These are phyloP conservation scores for Fusarium torulosum DNA, from an alignment of 2,329 filamentous ascomycete genomes.

Conservation along the genomic window DNA sequence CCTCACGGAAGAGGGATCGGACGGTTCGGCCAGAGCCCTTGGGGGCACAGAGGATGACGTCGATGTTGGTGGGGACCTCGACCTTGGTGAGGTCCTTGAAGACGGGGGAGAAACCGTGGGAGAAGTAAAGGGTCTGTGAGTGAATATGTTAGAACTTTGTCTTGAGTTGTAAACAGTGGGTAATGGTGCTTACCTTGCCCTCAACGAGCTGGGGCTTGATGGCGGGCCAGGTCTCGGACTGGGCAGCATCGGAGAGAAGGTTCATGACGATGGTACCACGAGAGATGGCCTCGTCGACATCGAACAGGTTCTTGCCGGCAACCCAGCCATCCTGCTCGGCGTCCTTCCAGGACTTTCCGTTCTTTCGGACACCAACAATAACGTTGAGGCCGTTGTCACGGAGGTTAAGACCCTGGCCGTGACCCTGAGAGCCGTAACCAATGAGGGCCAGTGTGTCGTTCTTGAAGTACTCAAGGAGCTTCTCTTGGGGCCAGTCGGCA, in stretches of 20 bases:
- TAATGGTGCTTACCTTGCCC: slow-evolving; percentile 83
- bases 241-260: slow-evolving; percentile 95
- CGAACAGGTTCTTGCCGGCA: slow-evolving; percentile 98
- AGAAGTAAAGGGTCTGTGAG: slow-evolving; percentile 96
- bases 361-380: slow-evolving; percentile 98
- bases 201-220: slow-evolving; percentile 99
- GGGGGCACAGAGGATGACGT: slow-evolving; percentile 99
- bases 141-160: slow-evolving; percentile 42
- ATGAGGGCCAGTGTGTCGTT: slow-evolving; percentile 99
- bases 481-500: slow-evolving; percentile 98
- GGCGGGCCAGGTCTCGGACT: slow-evolving; percentile 97
- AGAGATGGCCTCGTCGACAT: slow-evolving; percentile 94
- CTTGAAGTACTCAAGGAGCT: slow-evolving; percentile 99
- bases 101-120: slow-evolving; percentile 99
- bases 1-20: slow-evolving; percentile 98
- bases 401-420: slow-evolving; percentile 99
- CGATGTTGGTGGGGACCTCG: slow-evolving; percentile 93
- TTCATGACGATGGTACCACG: slow-evolving; percentile 99
- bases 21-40: slow-evolving; percentile 99
- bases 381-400: slow-evolving; percentile 99
- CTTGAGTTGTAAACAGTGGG: neutral
- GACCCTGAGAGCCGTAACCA: slow-evolving; percentile 97
- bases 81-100: slow-evolving; percentile 99
- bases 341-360: slow-evolving; percentile 98
- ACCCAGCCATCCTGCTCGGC: slow-evolving; percentile 98